Evolutionary conservation across 176 grass and related monocot species (phyloP).

Genomic region (Lolium multiflorum): DNA sequence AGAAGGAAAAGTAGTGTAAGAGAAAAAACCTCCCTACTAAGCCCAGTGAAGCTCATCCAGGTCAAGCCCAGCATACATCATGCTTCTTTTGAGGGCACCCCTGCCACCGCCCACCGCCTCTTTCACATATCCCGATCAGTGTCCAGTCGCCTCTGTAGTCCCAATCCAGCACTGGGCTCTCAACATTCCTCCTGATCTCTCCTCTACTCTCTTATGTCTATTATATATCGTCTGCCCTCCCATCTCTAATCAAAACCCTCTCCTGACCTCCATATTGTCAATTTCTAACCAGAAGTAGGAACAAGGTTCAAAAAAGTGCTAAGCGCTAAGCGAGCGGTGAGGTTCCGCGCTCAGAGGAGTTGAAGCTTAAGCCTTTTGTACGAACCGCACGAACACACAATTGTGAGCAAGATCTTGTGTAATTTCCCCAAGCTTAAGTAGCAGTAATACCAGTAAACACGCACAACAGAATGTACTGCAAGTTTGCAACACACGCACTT

Average conservation of each 20-base stretch:
- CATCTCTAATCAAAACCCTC: conserved; percentile 12
- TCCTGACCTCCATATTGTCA: background rate
- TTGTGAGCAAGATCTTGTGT: too few species aligned
- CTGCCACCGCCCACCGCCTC: background rate
- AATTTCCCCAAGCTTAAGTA: too few species aligned
- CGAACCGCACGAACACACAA: too few species aligned
- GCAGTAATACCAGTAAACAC: too few species aligned
- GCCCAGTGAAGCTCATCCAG: background rate
- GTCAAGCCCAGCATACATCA: background rate
- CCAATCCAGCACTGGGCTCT: conserved; percentile 1
- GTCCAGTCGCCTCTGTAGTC: background rate
- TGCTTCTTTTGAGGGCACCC: conserved; percentile 6
- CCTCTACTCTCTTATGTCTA: background rate
- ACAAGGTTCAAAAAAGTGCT: too few species aligned
- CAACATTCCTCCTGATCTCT: background rate
- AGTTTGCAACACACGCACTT: too few species aligned
- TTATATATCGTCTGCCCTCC: background rate
- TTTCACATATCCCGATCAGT: background rate
- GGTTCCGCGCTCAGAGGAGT: too few species aligned
- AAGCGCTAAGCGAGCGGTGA: too few species aligned
- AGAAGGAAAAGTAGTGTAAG: background rate
- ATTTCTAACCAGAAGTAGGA: background rate
- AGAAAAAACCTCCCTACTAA: conserved; percentile 25
- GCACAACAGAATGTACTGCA: too few species aligned
- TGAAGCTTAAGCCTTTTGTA: too few species aligned